These are phyloP conservation scores for Rhizopus delemar DNA, from an alignment of 371 early-diverging fungal genomes.

Conservation along the genomic window DNA sequence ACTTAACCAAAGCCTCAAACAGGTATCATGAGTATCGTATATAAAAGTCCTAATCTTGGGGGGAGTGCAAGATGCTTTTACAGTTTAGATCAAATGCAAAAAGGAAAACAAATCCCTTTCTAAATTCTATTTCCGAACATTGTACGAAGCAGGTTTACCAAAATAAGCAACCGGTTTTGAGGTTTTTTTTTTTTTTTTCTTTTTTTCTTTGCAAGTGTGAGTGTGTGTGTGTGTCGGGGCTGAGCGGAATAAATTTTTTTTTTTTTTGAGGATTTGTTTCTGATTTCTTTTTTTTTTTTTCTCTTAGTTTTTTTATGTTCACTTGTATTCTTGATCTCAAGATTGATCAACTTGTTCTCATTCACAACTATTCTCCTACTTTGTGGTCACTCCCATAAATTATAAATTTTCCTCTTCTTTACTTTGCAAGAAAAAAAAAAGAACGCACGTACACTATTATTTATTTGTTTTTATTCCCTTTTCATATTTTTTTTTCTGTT, in stretches of 20 bases:
- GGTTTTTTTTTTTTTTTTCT: no score
- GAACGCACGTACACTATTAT: background rate
- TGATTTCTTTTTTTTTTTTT: constrained; percentile 11
- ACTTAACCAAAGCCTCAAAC: no score
- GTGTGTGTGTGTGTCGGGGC: background rate
- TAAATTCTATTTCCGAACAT: no score
- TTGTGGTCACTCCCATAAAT: constrained; percentile 21
- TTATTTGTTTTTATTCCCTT: constrained; percentile 11
- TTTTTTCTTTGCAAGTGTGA: no score
- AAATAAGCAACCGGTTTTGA: no score
- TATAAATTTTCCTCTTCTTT: background rate
- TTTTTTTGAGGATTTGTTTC: background rate
- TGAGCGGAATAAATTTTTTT: background rate
- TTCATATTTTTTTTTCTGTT: background rate
- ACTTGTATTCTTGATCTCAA: constrained; percentile 21
- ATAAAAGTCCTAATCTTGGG: no score
- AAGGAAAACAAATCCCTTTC: no score
- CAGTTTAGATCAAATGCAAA: no score
- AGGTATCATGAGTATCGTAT: no score
- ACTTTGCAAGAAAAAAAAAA: constrained; percentile 4
- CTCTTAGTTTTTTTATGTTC: constrained; percentile 22
- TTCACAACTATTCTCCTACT: constrained; percentile 12
- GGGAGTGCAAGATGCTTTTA: no score
- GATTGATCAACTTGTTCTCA: constrained; percentile 23
- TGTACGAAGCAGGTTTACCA: no score